Evolutionary conservation across 1,284 basidiomycete genomes (phyloP).

Genomic region (Amylostereum areolatum): DNA sequence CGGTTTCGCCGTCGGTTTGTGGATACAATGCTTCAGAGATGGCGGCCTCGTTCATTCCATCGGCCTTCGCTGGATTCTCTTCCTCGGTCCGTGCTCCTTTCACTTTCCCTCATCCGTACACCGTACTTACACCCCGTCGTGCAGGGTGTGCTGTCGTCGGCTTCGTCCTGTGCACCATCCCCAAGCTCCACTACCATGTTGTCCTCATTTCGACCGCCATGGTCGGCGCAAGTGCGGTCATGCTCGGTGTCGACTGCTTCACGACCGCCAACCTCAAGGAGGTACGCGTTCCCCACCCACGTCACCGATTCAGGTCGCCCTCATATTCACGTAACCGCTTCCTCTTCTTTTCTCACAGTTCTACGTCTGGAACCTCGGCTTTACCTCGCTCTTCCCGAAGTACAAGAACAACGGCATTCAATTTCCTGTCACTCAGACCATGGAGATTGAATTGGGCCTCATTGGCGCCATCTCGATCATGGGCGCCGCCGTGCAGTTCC

Average conservation of each 20-base stretch:
- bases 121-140: constrained; percentile 31
- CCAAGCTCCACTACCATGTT: constrained; percentile 70
- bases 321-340: too few relatives aligned
- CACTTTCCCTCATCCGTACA: constrained; percentile 9
- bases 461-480: constrained; percentile 76
- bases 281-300: constrained; percentile 33
- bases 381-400: constrained; percentile 72
- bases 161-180: constrained; percentile 44
- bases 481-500: constrained; percentile 87
- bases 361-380: constrained; percentile 93
- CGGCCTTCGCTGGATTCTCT: constrained; percentile 83
- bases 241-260: constrained; percentile 91
- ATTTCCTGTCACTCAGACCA: constrained; percentile 83
- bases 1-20: constrained; percentile 82
- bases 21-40: constrained; percentile 78
- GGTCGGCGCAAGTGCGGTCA: constrained; percentile 89
- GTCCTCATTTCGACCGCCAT: constrained; percentile 80
- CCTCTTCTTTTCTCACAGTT: constrained; percentile 44
- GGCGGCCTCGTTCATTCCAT: constrained; percentile 77
- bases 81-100: constrained; percentile 54
- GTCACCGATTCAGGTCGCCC: constrained; percentile 3
- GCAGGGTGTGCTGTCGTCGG: constrained; percentile 33
- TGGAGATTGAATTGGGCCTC: constrained; percentile 91
- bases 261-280: constrained; percentile 90
- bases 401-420: constrained; percentile 60